A percentile compares a stretch with the other conserved stretches of the same genome.
These are phyloP conservation scores for Harringtonia aguacate DNA, from an alignment of 2,329 filamentous ascomycete genomes.

Conservation along the genomic window DNA sequence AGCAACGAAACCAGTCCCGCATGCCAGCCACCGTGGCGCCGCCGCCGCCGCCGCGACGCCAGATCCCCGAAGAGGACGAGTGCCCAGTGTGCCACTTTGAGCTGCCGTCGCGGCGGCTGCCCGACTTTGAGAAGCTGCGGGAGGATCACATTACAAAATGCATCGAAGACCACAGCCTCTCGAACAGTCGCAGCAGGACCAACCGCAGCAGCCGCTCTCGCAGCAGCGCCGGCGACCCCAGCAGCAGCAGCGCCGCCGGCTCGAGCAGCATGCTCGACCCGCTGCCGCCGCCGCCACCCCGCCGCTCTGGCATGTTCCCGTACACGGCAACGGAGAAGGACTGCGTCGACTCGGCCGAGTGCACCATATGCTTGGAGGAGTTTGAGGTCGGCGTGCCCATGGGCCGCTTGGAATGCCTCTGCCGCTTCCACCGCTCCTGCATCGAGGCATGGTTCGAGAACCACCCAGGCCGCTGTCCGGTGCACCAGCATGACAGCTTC, in stretches of 20 bases:
- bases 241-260: slow-evolving; percentile 10
- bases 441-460: slow-evolving; percentile 53
- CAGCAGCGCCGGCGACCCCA: slow-evolving; percentile 1
- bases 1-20: too few relatives aligned
- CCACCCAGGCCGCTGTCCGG: slow-evolving; percentile 52
- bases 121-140: slow-evolving; percentile 42
- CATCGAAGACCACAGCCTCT: slow-evolving; percentile 39
- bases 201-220: too few relatives aligned
- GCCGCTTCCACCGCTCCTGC: slow-evolving; percentile 51
- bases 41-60: slow-evolving; percentile 26
- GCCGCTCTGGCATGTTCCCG: slow-evolving; percentile 51
- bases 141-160: slow-evolving; percentile 49
- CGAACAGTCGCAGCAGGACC: neutral
- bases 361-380: slow-evolving; percentile 58
- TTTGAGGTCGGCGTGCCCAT: slow-evolving; percentile 51
- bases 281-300: slow-evolving; percentile 17
- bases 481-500: slow-evolving; percentile 54
- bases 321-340: slow-evolving; percentile 58
- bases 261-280: neutral
- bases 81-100: slow-evolving; percentile 68
- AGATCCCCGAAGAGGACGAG: slow-evolving; percentile 62
- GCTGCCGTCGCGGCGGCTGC: slow-evolving; percentile 46
- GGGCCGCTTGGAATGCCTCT: slow-evolving; percentile 57
- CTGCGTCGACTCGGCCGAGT: slow-evolving; percentile 56
- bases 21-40: neutral